Evolutionary conservation across 345 rosid genomes (phyloP), one percentile per base, ranked within the genome.

Genomic region (Eucalyptus dawsonii): DNA sequence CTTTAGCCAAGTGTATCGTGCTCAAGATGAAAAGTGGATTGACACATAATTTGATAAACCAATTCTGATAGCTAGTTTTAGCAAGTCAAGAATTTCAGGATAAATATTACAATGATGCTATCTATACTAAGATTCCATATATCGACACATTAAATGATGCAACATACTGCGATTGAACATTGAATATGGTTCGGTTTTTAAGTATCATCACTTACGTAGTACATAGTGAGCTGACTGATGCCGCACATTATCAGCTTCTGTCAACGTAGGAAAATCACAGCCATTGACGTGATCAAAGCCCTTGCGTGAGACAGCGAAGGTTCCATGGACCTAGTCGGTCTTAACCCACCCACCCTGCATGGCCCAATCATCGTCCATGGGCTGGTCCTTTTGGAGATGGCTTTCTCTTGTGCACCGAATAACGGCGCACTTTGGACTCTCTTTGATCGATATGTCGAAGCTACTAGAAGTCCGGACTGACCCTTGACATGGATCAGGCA

Each of bases 291-390:
- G 15, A 76, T 87, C 81, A 83, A 87, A 72, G 87, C 14, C 89
- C 91, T 80, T 80, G 90, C n/a, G 87, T 56, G 87, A 89, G 25
- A 88, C 88, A 9, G 87, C 6, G 89, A 89, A 81, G 45, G 91
- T 89, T 14, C 90, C 92, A 42, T 93, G 95, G 65, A 81, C 88
- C 94, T 92, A 92, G 37, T 90, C 89, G 13, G 93, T 92, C 88
- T 92, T 91, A 7, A 92, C 89, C 72, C 86, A 58, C 11, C 92
- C 93, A 15, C 91, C 94, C 27, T 91, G 94, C 21, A 92, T 92
- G 10, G 94, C 95, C 93, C 95, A 93, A 62, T 92, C 91, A 45
- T 91, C 88, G 5, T 94, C 94, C 95, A 93, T 93, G 29, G 94
- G 85, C n/a, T 93, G 94, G 50, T 92, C 93, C 88, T 90, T 92